These are phyloP conservation scores for Meyerozyma guilliermondii DNA, from an alignment of 1,139 yeast genomes.

Conservation along the genomic window DNA sequence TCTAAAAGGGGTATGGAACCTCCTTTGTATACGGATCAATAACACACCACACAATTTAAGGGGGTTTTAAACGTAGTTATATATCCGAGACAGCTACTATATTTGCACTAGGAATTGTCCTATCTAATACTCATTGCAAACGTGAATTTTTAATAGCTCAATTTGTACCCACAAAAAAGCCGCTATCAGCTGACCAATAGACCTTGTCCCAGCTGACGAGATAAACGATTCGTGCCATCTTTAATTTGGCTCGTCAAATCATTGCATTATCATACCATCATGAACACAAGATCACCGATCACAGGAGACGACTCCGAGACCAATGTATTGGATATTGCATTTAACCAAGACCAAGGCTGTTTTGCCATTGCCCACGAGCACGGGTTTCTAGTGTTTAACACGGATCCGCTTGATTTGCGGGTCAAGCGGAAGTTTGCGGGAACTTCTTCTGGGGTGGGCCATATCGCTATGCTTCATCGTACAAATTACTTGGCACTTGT, in stretches of 20 bases:
- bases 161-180: too few relatives aligned
- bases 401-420: conserved; percentile 80
- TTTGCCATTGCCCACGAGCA: conserved; percentile 78
- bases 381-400: conserved; percentile 83
- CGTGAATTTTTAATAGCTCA: too few relatives aligned
- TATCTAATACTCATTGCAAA: too few relatives aligned
- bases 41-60: neutral
- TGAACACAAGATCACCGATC: conserved; percentile 1
- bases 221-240: too few relatives aligned
- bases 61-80: neutral
- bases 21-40: neutral
- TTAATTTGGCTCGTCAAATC: too few relatives aligned
- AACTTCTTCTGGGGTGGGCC: conserved; percentile 60
- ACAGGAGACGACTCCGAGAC: conserved; percentile 17
- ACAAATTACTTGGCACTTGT: conserved; percentile 86
- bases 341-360: conserved; percentile 89
- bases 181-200: too few relatives aligned
- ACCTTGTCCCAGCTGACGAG: too few relatives aligned
- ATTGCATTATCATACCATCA: neutral
- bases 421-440: conserved; percentile 54
- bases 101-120: too few relatives aligned
- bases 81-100: too few relatives aligned
- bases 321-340: conserved; percentile 53
- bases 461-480: conserved; percentile 76
- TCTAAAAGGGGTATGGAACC: conserved; percentile 2